phyloP scores from a whole-genome alignment of 805 yeast genomes.

The Teunomyces funiuensis region DNA sequence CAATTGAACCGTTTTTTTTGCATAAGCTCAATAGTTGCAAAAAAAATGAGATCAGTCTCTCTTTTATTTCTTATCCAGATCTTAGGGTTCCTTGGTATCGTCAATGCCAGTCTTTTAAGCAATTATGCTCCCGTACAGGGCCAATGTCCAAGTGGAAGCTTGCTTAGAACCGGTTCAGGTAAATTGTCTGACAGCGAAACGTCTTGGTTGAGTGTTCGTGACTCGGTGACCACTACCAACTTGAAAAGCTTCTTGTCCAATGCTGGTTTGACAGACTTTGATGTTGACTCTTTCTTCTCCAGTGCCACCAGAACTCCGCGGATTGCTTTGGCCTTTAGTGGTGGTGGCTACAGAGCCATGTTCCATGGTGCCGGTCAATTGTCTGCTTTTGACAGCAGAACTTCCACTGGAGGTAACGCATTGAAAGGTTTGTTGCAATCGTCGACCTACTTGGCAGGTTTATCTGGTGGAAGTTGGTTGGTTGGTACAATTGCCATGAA shows the following conservation, averaged over 20 bases:
- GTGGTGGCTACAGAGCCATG: slow-evolving; percentile 47
- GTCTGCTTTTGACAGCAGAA: slow-evolving; percentile 74
- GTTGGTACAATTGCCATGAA: slow-evolving; percentile 26
- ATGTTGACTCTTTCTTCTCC: slow-evolving; percentile 10
- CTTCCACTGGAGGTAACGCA: slow-evolving; percentile 44
- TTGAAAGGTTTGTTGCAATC: slow-evolving; percentile 31
- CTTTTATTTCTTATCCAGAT: neutral
- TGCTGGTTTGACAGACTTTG: slow-evolving; percentile 10
- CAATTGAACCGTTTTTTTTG: neutral
- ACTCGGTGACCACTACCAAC: slow-evolving; percentile 8
- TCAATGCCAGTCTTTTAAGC: neutral
- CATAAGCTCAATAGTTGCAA: neutral
- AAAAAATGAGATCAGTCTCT: neutral
- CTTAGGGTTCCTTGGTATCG: neutral
- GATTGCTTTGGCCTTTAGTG: slow-evolving; percentile 38
- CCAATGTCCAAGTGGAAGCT: slow-evolving; percentile 7
- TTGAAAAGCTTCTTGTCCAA: slow-evolving; percentile 6
- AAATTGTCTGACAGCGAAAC: slow-evolving; percentile 7
- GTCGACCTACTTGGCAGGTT: slow-evolving; percentile 37
- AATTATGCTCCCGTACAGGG: slow-evolving; percentile 15
- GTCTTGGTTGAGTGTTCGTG: slow-evolving; percentile 11
- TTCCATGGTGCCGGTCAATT: slow-evolving; percentile 82
- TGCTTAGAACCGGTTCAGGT: neutral
- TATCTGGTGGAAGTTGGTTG: slow-evolving; percentile 46
- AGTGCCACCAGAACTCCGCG: slow-evolving; percentile 14